Evolutionary conservation across 169 alveolate species (phyloP), one percentile per base, ranked within the genome.

Genomic region (Eimeria tenella): DNA sequence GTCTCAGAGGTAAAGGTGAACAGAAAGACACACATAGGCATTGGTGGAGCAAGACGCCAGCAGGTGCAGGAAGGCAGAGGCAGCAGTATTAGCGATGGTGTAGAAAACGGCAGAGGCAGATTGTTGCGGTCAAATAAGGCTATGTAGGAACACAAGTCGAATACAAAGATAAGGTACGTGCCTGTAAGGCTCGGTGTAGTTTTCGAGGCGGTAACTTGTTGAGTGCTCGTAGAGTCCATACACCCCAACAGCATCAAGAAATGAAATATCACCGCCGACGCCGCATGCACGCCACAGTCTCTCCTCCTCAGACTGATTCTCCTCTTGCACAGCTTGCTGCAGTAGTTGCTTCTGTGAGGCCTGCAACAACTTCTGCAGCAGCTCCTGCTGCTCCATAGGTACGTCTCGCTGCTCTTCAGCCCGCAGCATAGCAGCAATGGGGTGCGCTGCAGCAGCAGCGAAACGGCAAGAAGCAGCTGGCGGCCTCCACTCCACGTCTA

Each of bases 331-430:
- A 50, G 53, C 15, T 10, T 74, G 84, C 84, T 74, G 84, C 84
- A 74, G 62, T n/a, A 42, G 31, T 62, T 75, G 86, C 86, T 75
- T 8, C 60, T 21, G 63, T 17, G 86, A 11, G 9, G 21, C 10
- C 60, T 31, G 63, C 60, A 49, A 62, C 63, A 75, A 52, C 5
- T 13, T 5, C 17, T 6, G n/a, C 9, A 75, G 25, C 11, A 13
- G 86, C 42, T 42, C 56, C 60, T 42, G 42, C n/a, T 42, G 60
- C 13, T 75, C 60, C 11, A n/a, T 0, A 15, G 77, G 13, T 3
- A 68, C 11, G 49, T 75, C 86, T 9, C 63, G 86, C 86, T 75
- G 86, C 63, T 21, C 49, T 62, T 75, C 86, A 31, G 25, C 0
- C 7, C 56, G 7, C 10, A 75, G 58, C 7, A 4, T 17, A 42